phyloP scores from a whole-genome alignment of 768 basidiomycete genomes.

The Termitomyces sp. region DNA sequence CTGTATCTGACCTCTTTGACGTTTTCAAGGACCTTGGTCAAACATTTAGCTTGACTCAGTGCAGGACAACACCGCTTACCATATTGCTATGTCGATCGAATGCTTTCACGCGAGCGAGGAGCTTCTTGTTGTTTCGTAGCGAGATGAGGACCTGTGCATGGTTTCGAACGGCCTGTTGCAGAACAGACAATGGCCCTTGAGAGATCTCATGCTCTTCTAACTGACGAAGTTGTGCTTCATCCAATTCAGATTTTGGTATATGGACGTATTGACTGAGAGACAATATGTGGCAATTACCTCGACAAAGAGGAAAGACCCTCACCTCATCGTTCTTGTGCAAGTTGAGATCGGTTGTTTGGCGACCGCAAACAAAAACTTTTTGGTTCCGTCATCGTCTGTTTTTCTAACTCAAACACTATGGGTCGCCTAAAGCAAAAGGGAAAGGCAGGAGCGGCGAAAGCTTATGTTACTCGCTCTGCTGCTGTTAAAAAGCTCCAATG shows the following conservation, averaged over 20 bases:
- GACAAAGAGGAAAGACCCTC: slow-evolving; percentile 4
- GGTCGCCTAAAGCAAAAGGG: slow-evolving; percentile 80
- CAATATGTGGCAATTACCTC: not conserved
- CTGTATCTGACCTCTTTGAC: slow-evolving; percentile 75
- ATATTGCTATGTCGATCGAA: slow-evolving; percentile 99
- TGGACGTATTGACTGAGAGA: slow-evolving; percentile 87
- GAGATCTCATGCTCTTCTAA: slow-evolving; percentile 98
- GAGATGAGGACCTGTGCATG: slow-evolving; percentile 97
- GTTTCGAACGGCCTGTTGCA: slow-evolving; percentile 96
- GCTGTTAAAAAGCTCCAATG: slow-evolving; percentile 96
- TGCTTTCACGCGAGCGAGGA: slow-evolving; percentile 93
- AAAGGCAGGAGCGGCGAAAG: slow-evolving; percentile 87
- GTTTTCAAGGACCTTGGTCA: slow-evolving; percentile 83
- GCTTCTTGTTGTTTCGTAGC: slow-evolving; percentile 96
- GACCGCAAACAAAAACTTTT: slow-evolving; percentile 31
- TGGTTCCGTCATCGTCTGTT: slow-evolving; percentile 1
- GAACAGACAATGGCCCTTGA: slow-evolving; percentile 92
- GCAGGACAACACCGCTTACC: slow-evolving; percentile 43
- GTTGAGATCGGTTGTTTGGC: slow-evolving; percentile 23
- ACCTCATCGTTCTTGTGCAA: slow-evolving; percentile 19
- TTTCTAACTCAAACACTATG: slow-evolving; percentile 34
- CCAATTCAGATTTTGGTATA: slow-evolving; percentile 94
- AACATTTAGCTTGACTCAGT: slow-evolving; percentile 1
- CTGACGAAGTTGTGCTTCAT: slow-evolving; percentile 93
- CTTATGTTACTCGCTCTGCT: slow-evolving; percentile 83